Evolutionary conservation across 2,329 filamentous ascomycete species (phyloP), one percentile per base, ranked within the genome.

Genomic region (Cladorrhinum sp.): DNA sequence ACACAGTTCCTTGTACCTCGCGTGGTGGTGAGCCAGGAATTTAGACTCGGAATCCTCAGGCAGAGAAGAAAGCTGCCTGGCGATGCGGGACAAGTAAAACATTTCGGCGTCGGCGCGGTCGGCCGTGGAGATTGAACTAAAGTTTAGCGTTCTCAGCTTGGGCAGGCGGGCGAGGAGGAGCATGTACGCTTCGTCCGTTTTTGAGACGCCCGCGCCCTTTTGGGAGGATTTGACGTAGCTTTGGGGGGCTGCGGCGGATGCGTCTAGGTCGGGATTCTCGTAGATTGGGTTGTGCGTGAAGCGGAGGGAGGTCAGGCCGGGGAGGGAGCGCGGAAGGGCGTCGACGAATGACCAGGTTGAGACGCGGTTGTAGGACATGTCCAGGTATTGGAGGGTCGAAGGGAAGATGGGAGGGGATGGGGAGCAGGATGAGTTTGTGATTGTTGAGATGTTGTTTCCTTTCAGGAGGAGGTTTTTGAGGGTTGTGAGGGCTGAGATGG

Each of bases 51-150:
- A 82, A 1, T 78, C 74, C 59, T 84, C 80, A 0, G 85, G 77
- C 0, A 85, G 82, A 2, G 80, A 77, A 1, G 86, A 82, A 42
- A 97, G 79, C 71, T 95, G 90, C 64, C 86, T 87, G 10, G 84
- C 90, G 61, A 97, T 95, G 58, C 90, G 84, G 0, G 88, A 91
- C 10, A 98, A 84, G 73, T 99, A 99, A 73, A 96, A 99, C 70
- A 94, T 88, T 68, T 98, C 95, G 3, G 92, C 92, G 70, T 98
- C 95, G 58, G 86, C 81, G 18, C 94, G 86, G 72, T 98, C 93
- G 48, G 88, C 85, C 1, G 79, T 68, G 0, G 86, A 87, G 67
- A 98, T 87, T 16, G 79, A 77, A 64, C 86, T 87, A 72, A 90
- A 92, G 72, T 95, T 95, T 28, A 97, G 81, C 0, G 79, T 80